A percentile compares a stretch with the other conserved stretches of the same genome.
phyloP scores from a whole-genome alignment of 176 grass and related monocot genomes.

The Coix lacrymajobi region DNA sequence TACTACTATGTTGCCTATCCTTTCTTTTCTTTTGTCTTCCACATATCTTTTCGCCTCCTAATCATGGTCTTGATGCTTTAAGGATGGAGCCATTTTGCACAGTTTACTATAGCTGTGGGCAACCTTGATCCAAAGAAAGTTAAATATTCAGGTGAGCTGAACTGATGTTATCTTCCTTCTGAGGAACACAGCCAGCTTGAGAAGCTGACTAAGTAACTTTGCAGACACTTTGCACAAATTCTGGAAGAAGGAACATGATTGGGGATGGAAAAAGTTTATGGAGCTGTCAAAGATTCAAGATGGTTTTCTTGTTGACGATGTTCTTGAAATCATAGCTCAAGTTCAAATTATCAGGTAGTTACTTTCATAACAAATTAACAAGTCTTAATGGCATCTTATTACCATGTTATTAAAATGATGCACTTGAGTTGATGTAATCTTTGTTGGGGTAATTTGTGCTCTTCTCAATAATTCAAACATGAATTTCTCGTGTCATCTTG shows the following conservation, averaged over 20 bases:
- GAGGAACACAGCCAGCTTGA: constrained; percentile 15
- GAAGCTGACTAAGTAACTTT: constrained; percentile 44
- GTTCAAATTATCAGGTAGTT: constrained; percentile 96
- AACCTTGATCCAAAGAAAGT: constrained; percentile 98
- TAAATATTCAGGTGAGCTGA: constrained; percentile 83
- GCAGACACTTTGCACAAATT: constrained; percentile 92
- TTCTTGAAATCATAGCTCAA: constrained; percentile 89
- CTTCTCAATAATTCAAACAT: neutral
- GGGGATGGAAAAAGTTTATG: constrained; percentile 99
- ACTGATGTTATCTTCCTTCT: constrained; percentile 3
- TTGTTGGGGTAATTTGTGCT: constrained; percentile 5
- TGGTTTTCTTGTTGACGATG: constrained; percentile 88
- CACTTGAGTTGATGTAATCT: neutral
- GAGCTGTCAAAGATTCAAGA: constrained; percentile 92
- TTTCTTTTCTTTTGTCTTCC: constrained; percentile 21
- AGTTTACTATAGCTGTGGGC: constrained; percentile 91
- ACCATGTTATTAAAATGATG: constrained; percentile 2
- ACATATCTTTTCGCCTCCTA: neutral
- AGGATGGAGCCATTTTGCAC: constrained; percentile 98
- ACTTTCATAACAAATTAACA: neutral
- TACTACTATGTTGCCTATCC: constrained; percentile 19
- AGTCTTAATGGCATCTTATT: neutral
- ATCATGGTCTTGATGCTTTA: constrained; percentile 22
- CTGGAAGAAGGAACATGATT: constrained; percentile 99
- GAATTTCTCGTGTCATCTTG: neutral